Base-by-base conservation (phyloP, 2,329 filamentous ascomycete species). In the Paecilomyces niveus region DNA sequence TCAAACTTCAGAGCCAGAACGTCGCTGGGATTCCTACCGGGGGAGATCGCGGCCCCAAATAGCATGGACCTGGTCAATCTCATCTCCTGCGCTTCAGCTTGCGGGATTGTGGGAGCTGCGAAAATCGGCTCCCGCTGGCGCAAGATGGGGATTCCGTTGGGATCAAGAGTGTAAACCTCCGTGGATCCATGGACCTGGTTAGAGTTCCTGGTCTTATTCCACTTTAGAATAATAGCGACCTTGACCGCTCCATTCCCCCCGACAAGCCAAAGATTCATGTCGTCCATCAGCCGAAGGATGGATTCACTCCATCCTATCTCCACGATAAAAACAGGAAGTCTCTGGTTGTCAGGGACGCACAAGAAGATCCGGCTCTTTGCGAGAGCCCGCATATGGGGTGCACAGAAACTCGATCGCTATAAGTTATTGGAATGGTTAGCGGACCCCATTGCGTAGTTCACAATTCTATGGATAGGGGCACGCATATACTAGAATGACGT, bases 231-330 rank as follows among this genome's bases (percentile, higher is more conserved):
- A 33, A 57, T 24, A 13, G 22, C 10, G 1, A 51, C 21, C 51
- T 51, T 49, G 3, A 57, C 55, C 21, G 45, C 13, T n/a, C 55
- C 45, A 18, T 57, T 22, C 9, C 55, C 55, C 6, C 55, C 55
- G 9, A 57, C 49, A 3, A 57, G 45, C 55, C 26, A 57, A 52
- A 57, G 55, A 2, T 57, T 57, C 55, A 57, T 29, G n/a, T 53
- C 45, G 9, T 53, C 49, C 55, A 57, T 22, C 21, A 57, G 55
- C 45, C 51, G 45, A n/a, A 24, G 49, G 22, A 35, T 49, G n/a
- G 55, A 52, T 13, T 52, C 45, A 13, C 24, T 24, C 55, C 45
- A 56, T 33, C 24, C 45, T 3, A 45, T 22, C 55, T 51, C 24
- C 22, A 57, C 35, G 51, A n/a, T 45, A 24, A 57, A 13, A 29